phyloP scores from a whole-genome alignment of 225 moss, liverwort and hornwort species.

The Pleurozium schreberi region DNA sequence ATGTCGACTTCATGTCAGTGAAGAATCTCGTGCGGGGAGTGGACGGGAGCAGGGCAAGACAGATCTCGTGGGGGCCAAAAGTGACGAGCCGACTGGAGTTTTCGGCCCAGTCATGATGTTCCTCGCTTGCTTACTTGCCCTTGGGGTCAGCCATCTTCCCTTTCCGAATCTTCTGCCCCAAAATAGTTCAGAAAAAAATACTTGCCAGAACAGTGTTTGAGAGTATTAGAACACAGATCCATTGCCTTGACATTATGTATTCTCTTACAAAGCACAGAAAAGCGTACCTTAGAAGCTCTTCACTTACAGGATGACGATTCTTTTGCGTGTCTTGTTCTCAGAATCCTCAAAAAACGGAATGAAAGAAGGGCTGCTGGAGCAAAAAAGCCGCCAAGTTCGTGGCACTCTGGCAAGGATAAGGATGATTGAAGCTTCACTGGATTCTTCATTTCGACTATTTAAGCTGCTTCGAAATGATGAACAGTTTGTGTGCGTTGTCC shows the following conservation, averaged over 20 bases:
- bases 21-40: constrained; percentile 20
- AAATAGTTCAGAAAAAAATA: neutral
- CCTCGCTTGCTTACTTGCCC: constrained; percentile 44
- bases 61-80: neutral
- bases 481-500: neutral
- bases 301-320: neutral
- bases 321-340: neutral
- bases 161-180: neutral
- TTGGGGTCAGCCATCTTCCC: constrained; percentile 4
- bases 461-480: neutral
- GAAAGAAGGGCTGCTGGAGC: neutral
- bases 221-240: neutral
- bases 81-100: constrained; percentile 21
- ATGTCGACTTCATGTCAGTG: constrained; percentile 21
- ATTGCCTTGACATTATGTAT: neutral
- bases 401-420: neutral
- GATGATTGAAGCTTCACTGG: neutral
- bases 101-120: constrained; percentile 49
- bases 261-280: neutral
- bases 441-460: neutral
- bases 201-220: neutral
- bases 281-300: neutral
- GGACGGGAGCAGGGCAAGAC: constrained; percentile 26
- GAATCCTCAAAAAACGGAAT: constrained; percentile 23
- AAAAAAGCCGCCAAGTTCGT: neutral